Base-by-base conservation (phyloP, 306 rosid genomes). In the Vigna hirtella region DNA sequence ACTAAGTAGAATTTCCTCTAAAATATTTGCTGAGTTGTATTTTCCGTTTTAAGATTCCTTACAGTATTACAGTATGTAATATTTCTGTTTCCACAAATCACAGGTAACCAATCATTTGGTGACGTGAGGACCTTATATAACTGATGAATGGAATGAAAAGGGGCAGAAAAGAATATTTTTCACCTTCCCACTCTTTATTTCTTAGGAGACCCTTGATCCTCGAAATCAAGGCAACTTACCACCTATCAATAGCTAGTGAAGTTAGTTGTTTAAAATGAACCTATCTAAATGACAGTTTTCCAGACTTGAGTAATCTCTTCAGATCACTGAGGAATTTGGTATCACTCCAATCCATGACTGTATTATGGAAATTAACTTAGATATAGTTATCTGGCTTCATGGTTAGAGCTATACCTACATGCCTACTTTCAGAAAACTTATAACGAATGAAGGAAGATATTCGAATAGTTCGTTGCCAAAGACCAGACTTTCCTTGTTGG, bases 331-430 rank as follows among this genome's bases (percentile, higher is more conserved):
- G 66, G 40, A 52, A 77, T 52, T 61, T 38, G 61, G 47, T 52
- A 73, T 36, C 59, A 77, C 61, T 45, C 51, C 57, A 18, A 45
- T 34, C 45, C 40, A 52, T n/a, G 74, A 7, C 7, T 16, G 12
- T 14, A 56, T 50, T 50, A 40, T 59, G 15, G 6, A 1, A 75
- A 28, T 43, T 40, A 51, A 45, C 49, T 32, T 70, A 30, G 9
- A 82, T 49, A 49, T 17, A 49, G 52, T 76, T 36, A 77, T 32
- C 74, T 45, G 32, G 71, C 61, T 28, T 61, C 81, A 66, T 51
- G 64, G 71, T 72, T 17, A 28, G 52, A 34, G 20, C 18, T 51
- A 59, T 51, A 55, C 42, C 3, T 17, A 17, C 20, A 73, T 69
- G 59, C 67, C 32, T 70, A 74, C 14, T 66, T 83, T 43, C 34